Evolutionary conservation across 2,329 filamentous ascomycete species (phyloP), one percentile per base, ranked within the genome.

Genomic region (Aspergillus fijiensis): DNA sequence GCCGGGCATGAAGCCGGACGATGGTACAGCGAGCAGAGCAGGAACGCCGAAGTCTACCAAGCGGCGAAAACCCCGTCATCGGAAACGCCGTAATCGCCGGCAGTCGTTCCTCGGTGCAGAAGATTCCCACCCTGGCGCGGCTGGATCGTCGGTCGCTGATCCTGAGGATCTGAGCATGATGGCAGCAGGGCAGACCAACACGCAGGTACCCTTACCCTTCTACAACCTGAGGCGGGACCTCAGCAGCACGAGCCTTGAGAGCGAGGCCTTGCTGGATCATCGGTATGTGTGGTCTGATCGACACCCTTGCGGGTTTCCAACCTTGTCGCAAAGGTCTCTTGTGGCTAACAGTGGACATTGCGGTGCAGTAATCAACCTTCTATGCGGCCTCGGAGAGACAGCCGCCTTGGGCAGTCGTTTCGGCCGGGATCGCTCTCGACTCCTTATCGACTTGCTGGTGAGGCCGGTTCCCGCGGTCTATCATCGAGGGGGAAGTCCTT

Each of bases 201-300:
- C 70, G 21, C 70, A 64, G 54, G 67, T 67, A n/a, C 58, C 62
- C 63, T 75, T 76, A 56, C 79, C 80, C 60, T 85, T 86, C 70
- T 87, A 87, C 71, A 79, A 81, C 47, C 70, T 85, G 55, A 70
- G 80, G 7, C 76, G 79, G 49, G 91, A 90, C 72, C 72, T 88
- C 64, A 98, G 94, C 78, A 88, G 84, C 68, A 92, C 90, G 0
- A 98, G 94, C 74, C 80, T 98, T 64, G 94, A 97, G 67, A 97
- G 92, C 74, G 89, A 96, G 72, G 88, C 86, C 7, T 79, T 98
- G 66, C 80, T 98, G 19, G 94, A 98, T 76, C 94, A 98, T 76
- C 86, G 92, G 87, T 90, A 78, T 63, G 78, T 64, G 51, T 50
- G 52, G 27, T n/a, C 12, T 49, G 4, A 5, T 33, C 27, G 23